Evolutionary conservation across 2,329 filamentous ascomycete genomes (phyloP).

Genomic region (Fusarium sp.): DNA sequence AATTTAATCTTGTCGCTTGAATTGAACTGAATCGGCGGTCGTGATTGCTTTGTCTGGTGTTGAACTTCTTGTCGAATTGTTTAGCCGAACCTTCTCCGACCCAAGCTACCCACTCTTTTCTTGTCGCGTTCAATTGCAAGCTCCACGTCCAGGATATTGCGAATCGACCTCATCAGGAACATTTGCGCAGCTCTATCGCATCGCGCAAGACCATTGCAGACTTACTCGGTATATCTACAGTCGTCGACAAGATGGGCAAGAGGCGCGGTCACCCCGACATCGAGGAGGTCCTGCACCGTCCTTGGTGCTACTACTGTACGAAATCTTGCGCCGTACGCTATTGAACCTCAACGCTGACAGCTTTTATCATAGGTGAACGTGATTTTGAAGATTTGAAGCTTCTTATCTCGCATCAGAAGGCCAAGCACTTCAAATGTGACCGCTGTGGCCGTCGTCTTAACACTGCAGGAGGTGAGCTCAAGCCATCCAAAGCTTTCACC

Average conservation of each 20-base stretch:
- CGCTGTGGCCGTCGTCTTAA: slow-evolving; percentile 88
- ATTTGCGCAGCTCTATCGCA: slow-evolving; percentile 25
- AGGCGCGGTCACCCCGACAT: slow-evolving; percentile 87
- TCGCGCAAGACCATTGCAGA: slow-evolving; percentile 10
- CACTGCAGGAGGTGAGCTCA: slow-evolving; percentile 82
- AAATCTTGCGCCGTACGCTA: slow-evolving; percentile 19
- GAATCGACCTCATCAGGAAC: slow-evolving; percentile 33
- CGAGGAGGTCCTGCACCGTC: slow-evolving; percentile 86
- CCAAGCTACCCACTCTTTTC: slow-evolving; percentile 42
- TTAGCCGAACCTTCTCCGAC: slow-evolving; percentile 45
- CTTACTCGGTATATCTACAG: background rate
- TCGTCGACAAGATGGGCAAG: slow-evolving; percentile 73
- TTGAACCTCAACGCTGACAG: slow-evolving; percentile 41
- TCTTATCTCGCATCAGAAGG: slow-evolving; percentile 95
- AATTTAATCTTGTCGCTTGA: background rate
- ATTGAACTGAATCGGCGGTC: background rate
- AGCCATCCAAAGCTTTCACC: fast-evolving
- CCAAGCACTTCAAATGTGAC: slow-evolving; percentile 99
- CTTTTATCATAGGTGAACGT: slow-evolving; percentile 72
- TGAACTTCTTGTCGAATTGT: background rate
- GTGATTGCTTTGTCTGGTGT: background rate
- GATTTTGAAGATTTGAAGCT: slow-evolving; percentile 98
- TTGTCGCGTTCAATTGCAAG: slow-evolving; percentile 42
- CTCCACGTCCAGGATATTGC: slow-evolving; percentile 40
- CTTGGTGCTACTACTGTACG: slow-evolving; percentile 98